Percentiles rank a stretch among this genome's conserved stretches.
Conservation (phyloP, 805 yeast species). For the Candida chauliodis region DNA sequence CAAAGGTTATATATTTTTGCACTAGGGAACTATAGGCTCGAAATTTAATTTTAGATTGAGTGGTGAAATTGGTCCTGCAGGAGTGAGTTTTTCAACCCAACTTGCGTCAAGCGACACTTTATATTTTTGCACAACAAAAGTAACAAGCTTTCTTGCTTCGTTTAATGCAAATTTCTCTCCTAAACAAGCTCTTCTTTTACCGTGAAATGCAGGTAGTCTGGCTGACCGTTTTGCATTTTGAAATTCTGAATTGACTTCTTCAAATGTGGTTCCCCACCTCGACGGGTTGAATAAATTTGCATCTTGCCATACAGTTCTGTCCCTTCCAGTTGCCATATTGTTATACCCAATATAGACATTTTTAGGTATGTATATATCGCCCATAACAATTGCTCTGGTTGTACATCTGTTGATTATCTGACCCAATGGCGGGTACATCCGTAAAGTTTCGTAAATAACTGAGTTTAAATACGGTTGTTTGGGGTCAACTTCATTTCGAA, state of each 20-base stretch:
- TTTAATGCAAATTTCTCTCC: slow-evolving; percentile 56
- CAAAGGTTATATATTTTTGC: not conserved
- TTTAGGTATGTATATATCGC: slow-evolving; percentile 45
- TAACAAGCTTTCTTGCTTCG: slow-evolving; percentile 40
- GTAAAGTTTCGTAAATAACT: slow-evolving; percentile 43
- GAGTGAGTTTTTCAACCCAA: slow-evolving; percentile 51
- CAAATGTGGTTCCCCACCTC: slow-evolving; percentile 48
- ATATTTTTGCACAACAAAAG: slow-evolving; percentile 33
- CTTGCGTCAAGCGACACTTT: slow-evolving; percentile 32
- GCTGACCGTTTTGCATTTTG: slow-evolving; percentile 42
- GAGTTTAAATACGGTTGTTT: slow-evolving; percentile 26
- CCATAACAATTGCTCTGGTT: slow-evolving; percentile 33
- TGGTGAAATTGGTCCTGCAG: slow-evolving; percentile 60
- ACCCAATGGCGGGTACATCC: slow-evolving; percentile 55
- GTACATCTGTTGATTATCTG: slow-evolving; percentile 53
- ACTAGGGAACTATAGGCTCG: slow-evolving; percentile 6
- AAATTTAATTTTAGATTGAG: slow-evolving; percentile 22
- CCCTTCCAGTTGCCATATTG: slow-evolving; percentile 50
- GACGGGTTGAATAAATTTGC: slow-evolving; percentile 44
- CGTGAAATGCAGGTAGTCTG: slow-evolving; percentile 53
- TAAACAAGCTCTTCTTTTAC: slow-evolving; percentile 56
- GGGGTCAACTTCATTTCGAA: slow-evolving; percentile 17
- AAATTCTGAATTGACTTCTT: slow-evolving; percentile 38
- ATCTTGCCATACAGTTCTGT: slow-evolving; percentile 38
- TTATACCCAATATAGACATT: slow-evolving; percentile 55